Base-by-base conservation (phyloP, 441 rosid genomes). In the Aleurites moluccanus region DNA sequence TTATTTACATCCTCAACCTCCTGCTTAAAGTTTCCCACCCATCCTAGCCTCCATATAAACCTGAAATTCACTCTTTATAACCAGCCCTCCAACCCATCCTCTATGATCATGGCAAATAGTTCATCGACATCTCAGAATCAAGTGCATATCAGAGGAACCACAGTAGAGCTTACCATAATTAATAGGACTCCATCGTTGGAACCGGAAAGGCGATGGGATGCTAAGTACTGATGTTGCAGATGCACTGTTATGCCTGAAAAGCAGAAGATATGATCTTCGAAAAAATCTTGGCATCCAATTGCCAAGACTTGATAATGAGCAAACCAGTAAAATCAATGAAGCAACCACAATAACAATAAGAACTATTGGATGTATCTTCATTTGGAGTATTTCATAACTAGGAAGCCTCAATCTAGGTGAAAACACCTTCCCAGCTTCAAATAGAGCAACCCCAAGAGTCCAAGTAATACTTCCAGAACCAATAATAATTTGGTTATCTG, bases 401-500 rank as follows among this genome's bases (percentile, higher is more conserved):
- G 66, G 91, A 77, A 93, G 75, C 73, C 89, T 89, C 79, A 82
- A n/a, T 75, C 88, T 87, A 47, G 88, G 81, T 62, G 96, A 86
- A 72, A 91, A 82, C 75, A 89, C 84, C 80, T 83, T 89, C 80
- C 99, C 98, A 74, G 96, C 93, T 88, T 93, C 96, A 70, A 90
- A 71, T 59, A 96, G 84, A 56, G 98, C 99, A 70, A 91, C 98
- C 73, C 99, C 99, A 67, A 92, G 91, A 50, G 98, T 96, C 99
- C 99, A 93, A 40, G 99, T 93, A 65, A 96, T 92, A 82, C 98
- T 83, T 77, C 98, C 99, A 77, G 99, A 92, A 67, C 96, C 98
- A 79, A 96, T 83, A 74, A 88, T 76, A 64, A 93, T 78, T 69
- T 91, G 94, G 55, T 75, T 82, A 81, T 92, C 99, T 10, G 89